These are phyloP conservation scores for Trifolium repens DNA, from an alignment of 306 rosid genomes.

Conservation along the genomic window DNA sequence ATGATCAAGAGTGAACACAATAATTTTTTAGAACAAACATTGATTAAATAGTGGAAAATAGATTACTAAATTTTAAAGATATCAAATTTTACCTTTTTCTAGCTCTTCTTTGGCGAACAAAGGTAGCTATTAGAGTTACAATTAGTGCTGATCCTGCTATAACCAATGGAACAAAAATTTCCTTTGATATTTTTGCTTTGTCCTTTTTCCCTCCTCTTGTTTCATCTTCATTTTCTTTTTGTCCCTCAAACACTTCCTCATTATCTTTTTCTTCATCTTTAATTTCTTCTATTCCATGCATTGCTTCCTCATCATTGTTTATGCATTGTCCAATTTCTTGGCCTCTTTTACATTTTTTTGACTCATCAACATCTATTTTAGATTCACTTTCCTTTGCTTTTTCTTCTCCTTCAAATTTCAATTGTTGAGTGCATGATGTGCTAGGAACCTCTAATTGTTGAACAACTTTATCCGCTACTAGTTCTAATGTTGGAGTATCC, in stretches of 20 bases:
- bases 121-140: conserved; percentile 49
- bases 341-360: conserved; percentile 12
- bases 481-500: conserved; percentile 25
- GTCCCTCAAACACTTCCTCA: conserved; percentile 24
- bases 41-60: neutral
- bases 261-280: conserved; percentile 27
- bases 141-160: conserved; percentile 67
- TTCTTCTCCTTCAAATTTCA: conserved; percentile 15
- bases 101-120: conserved; percentile 44
- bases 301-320: conserved; percentile 31
- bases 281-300: conserved; percentile 5
- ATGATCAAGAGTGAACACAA: no score
- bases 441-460: conserved; percentile 10
- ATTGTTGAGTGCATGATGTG: conserved; percentile 23
- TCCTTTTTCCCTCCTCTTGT: conserved; percentile 34
- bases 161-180: conserved; percentile 46
- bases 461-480: neutral
- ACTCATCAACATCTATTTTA: conserved; percentile 27
- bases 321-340: conserved; percentile 30
- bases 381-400: neutral
- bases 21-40: no score
- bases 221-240: conserved; percentile 41
- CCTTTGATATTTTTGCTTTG: conserved; percentile 39
- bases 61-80: neutral
- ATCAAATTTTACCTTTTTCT: conserved; percentile 30